Evolutionary conservation across 805 yeast species (phyloP).

Genomic region (Yueomyces sp.): DNA sequence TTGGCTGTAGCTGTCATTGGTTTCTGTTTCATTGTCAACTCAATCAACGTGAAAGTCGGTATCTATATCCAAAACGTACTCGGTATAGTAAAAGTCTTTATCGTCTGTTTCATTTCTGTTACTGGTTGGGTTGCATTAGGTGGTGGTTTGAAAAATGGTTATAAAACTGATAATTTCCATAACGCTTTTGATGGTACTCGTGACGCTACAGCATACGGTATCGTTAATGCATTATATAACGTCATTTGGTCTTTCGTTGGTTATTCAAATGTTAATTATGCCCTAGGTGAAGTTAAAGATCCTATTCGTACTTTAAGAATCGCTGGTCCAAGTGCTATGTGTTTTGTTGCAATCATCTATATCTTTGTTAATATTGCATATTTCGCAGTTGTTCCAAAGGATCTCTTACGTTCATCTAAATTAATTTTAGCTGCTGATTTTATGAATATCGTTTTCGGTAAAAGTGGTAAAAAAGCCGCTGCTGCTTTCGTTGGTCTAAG

Average conservation of each 20-base stretch:
- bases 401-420: conserved; percentile 45
- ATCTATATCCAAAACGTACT: conserved; percentile 49
- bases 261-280: conserved; percentile 72
- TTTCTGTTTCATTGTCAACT: conserved; percentile 53
- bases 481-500: conserved; percentile 71
- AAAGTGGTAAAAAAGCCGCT: conserved; percentile 54
- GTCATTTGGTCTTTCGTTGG: conserved; percentile 81
- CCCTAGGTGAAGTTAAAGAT: conserved; percentile 64
- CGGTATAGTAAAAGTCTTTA: conserved; percentile 63
- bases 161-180: conserved; percentile 45
- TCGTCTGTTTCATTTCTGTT: conserved; percentile 53
- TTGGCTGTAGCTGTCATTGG: conserved; percentile 65
- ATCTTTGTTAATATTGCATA: conserved; percentile 70
- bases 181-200: conserved; percentile 43
- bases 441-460: conserved; percentile 60
- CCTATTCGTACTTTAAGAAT: conserved; percentile 54
- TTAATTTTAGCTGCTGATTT: conserved; percentile 65
- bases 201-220: conserved; percentile 49
- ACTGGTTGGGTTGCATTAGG: conserved; percentile 79
- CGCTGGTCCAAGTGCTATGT: conserved; percentile 66
- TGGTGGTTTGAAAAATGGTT: conserved; percentile 44
- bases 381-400: conserved; percentile 68
- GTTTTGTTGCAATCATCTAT: conserved; percentile 48
- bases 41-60: conserved; percentile 49
- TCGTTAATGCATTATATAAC: conserved; percentile 64